phyloP scores from a whole-genome alignment of 805 yeast species.

The Candida andamanensis region DNA sequence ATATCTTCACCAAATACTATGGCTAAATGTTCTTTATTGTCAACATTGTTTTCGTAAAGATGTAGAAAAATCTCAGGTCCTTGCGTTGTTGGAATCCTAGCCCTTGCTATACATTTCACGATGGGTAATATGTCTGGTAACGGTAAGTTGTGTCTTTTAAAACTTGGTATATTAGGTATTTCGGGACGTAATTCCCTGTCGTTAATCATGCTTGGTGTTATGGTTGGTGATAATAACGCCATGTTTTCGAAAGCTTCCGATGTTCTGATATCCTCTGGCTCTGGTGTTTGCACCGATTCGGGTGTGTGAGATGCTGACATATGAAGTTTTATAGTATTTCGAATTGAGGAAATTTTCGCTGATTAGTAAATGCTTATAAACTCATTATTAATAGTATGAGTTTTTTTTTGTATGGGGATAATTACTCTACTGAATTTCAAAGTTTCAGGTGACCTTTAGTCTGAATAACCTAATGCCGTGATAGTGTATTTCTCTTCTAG shows the following conservation, averaged over 20 bases:
- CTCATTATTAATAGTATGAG: no score
- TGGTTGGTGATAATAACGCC: slow-evolving; percentile 19
- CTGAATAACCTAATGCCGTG: no score
- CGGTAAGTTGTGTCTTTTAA: slow-evolving; percentile 26
- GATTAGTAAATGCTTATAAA: no score
- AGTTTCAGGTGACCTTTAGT: no score
- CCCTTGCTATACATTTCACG: slow-evolving; percentile 87
- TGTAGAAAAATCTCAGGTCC: slow-evolving; percentile 94
- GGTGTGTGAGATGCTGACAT: background rate
- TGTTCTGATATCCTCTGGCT: background rate
- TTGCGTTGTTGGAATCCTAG: slow-evolving; percentile 91
- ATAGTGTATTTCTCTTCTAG: no score
- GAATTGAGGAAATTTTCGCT: background rate
- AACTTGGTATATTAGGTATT: slow-evolving; percentile 15
- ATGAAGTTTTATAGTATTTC: background rate
- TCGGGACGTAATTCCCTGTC: slow-evolving; percentile 4
- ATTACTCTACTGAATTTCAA: no score
- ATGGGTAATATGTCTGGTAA: slow-evolving; percentile 58
- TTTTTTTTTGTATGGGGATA: no score
- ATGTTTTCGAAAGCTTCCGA: slow-evolving; percentile 15
- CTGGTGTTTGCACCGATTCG: background rate
- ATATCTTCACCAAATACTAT: slow-evolving; percentile 94
- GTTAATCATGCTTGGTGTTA: slow-evolving; percentile 15
- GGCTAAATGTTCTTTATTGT: slow-evolving; percentile 91
- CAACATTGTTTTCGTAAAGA: slow-evolving; percentile 78